phyloP scores from a whole-genome alignment of 148 eudicot species.

The Nepenthes gracilis region DNA sequence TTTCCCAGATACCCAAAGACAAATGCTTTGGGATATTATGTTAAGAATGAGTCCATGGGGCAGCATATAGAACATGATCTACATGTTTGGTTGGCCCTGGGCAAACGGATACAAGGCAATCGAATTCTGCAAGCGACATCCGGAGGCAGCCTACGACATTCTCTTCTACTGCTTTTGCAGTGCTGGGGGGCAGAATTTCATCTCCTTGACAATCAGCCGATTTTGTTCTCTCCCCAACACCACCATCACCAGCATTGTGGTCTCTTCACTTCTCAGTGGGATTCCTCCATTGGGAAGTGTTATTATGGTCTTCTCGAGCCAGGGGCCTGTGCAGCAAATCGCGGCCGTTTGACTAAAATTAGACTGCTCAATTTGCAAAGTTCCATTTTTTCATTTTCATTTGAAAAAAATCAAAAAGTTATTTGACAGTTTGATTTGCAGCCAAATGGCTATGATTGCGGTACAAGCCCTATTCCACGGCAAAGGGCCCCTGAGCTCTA shows the following conservation, averaged over 20 bases:
- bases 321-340: too few relatives aligned
- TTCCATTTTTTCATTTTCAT: too few relatives aligned
- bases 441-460: too few relatives aligned
- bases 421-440: too few relatives aligned
- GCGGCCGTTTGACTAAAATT: too few relatives aligned
- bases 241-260: conserved; percentile 88
- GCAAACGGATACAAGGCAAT: conserved; percentile 89
- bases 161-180: conserved; percentile 85
- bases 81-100: conserved; percentile 92
- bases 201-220: conserved; percentile 83
- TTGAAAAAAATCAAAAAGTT: too few relatives aligned
- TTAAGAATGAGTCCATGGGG: conserved; percentile 98
- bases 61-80: conserved; percentile 67
- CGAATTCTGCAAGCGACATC: conserved; percentile 74
- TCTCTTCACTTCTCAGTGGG: conserved; percentile 72
- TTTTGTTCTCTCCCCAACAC: conserved; percentile 94
- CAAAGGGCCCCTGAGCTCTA: too few relatives aligned
- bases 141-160: conserved; percentile 96
- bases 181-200: conserved; percentile 92
- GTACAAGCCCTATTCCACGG: too few relatives aligned
- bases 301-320: conserved; percentile 52
- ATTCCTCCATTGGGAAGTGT: conserved; percentile 98
- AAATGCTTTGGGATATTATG: conserved; percentile 91
- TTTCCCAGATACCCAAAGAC: conserved; percentile 77
- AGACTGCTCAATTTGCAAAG: too few relatives aligned